Base-by-base conservation (phyloP, 1,284 basidiomycete species). In the Erythrobasidium hasegawianum region DNA sequence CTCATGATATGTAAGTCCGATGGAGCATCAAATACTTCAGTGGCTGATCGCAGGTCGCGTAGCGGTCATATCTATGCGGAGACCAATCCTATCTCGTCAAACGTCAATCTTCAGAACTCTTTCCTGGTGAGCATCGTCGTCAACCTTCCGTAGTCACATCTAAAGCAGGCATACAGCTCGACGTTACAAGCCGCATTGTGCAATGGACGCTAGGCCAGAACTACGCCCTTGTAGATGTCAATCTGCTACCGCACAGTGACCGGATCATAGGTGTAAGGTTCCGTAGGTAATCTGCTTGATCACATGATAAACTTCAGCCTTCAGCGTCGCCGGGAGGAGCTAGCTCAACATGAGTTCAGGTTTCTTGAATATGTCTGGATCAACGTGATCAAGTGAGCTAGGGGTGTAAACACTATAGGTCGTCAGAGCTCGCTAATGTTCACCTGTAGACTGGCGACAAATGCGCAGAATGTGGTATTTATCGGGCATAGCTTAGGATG, bases 301-400 rank as follows among this genome's bases (percentile, higher is more conserved):
- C 47, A 84, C 87, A 29, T 78, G 91, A 22, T 77, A 94, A 68
- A 81, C 82, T 3, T 95, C 94, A 74, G 76, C 97, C 2, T 97
- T 7, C 58, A 73, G 70, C 45, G 57, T 43, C 69, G 71, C 40
- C 52, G 56, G 7, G 67, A 76, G 55, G 75, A 73, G 29, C 81
- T 78, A 80, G 80, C 52, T 5, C 81, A 83, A 55, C 77, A 80
- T 41, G 81, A 81, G 18, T 81, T 79, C 47, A 84, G 88, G 29
- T 78, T 92, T 22, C 77, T 94, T 68, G 81, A 82, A 7, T 95
- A 95, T 74, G 76, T 97, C 2, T 98, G 95, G 95, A 94, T 97
- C 78, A 95, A 97, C 75, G 91, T 92, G 71, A 82, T 96, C 62
- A 84, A 89, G 90, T 92, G 70, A 57, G 78, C 68, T 1, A 55